A percentile compares a stretch with the other conserved stretches of the same genome.
Evolutionary conservation across 306 rosid genomes (phyloP).

Genomic region (Arachis hypogaea): DNA sequence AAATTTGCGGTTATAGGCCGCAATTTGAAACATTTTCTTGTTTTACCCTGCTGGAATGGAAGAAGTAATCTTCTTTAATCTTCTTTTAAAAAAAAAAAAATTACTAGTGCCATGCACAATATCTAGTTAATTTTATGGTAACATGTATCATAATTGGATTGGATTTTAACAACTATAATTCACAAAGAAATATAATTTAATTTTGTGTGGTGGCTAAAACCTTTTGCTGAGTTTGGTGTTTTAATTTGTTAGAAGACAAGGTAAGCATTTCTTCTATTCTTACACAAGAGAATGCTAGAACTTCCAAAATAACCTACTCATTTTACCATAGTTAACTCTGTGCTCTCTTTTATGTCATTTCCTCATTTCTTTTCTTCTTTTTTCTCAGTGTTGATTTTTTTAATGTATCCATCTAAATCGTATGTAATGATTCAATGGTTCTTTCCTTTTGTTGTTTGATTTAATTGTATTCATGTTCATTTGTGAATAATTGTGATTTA

Average conservation of each 20-base stretch:
- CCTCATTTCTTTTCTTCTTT: neutral
- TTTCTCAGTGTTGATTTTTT: too few relatives aligned
- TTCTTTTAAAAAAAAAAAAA: neutral
- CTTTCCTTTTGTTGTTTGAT: conserved; percentile 4
- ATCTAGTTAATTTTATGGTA: neutral
- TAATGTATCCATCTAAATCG: neutral
- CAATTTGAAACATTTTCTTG: neutral
- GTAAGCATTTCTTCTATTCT: neutral
- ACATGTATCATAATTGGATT: neutral
- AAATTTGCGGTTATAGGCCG: neutral
- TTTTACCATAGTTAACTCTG: neutral
- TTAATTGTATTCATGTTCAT: neutral
- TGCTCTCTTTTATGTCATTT: neutral
- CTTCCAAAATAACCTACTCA: neutral
- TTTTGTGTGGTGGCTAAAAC: too few relatives aligned
- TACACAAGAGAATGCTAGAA: neutral
- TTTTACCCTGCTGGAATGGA: neutral
- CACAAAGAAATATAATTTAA: neutral
- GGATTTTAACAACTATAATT: neutral
- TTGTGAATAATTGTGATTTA: neutral
- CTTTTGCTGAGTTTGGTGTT: neutral
- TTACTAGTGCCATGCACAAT: neutral
- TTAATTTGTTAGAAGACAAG: neutral
- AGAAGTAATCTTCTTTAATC: neutral
- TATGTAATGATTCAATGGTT: neutral